phyloP scores from a whole-genome alignment of 164 flowering plant species.

The Buxus sempervirens region DNA sequence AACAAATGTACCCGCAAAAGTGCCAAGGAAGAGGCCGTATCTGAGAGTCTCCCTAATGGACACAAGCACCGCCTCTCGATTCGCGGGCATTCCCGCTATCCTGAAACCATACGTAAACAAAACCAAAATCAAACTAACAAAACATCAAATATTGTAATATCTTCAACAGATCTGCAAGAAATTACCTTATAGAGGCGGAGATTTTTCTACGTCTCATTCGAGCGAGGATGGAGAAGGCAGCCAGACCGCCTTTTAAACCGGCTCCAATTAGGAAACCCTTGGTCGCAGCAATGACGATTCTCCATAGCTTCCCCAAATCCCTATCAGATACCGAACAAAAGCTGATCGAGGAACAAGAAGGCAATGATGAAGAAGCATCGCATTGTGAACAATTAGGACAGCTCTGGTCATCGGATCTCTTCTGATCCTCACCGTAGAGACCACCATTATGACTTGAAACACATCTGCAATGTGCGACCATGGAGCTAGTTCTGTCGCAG shows the following conservation, averaged over 20 bases:
- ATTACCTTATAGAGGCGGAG: conserved; percentile 32
- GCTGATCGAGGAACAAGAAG: conserved; percentile 22
- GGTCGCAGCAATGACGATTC: conserved; percentile 53
- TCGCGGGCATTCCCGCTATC: conserved; percentile 39
- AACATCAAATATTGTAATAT: neutral
- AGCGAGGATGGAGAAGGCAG: conserved; percentile 64
- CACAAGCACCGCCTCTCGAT: conserved; percentile 46
- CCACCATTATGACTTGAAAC: conserved; percentile 12
- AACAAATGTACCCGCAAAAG: conserved; percentile 87
- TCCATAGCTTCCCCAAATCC: conserved; percentile 54
- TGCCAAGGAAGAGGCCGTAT: conserved; percentile 89
- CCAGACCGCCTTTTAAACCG: conserved; percentile 87
- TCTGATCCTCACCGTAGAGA: neutral
- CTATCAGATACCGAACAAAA: conserved; percentile 28
- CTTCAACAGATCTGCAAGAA: neutral
- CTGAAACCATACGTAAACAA: conserved; percentile 29
- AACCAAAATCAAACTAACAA: conserved; percentile 6
- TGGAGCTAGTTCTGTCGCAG: conserved; percentile 13
- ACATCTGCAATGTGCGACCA: conserved; percentile 15
- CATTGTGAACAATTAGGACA: conserved; percentile 34
- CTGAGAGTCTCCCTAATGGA: conserved; percentile 79
- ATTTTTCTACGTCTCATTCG: conserved; percentile 46
- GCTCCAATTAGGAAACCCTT: conserved; percentile 94
- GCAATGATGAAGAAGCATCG: conserved; percentile 21
- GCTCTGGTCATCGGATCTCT: conserved; percentile 6